A percentile compares a stretch with the other conserved stretches of the same genome.
Conservation (phyloP, 176 grass and related monocot species). For the Carex myosuroides region DNA sequence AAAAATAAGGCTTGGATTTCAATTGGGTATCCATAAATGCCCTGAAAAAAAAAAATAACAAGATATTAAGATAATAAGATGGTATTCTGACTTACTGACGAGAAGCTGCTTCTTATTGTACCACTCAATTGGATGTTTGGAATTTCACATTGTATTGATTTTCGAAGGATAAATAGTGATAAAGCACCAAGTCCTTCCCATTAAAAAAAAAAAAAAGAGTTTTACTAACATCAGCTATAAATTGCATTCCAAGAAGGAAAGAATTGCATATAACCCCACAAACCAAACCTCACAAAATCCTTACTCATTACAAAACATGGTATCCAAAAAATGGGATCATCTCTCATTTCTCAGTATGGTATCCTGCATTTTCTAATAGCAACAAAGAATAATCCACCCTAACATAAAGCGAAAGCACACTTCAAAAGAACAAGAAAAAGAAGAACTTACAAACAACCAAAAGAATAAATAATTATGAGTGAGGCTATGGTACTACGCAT, state of each 20-base stretch:
- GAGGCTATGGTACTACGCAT: too few species aligned
- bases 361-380: background rate
- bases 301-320: background rate
- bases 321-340: background rate
- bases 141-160: background rate
- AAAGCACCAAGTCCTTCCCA: background rate
- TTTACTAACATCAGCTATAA: background rate
- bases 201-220: background rate
- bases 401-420: background rate
- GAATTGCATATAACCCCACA: background rate
- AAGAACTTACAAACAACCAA: background rate
- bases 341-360: background rate
- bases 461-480: background rate
- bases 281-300: background rate
- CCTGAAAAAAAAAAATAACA: conserved; percentile 19
- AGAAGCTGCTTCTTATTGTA: background rate
- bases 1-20: conserved; percentile 53
- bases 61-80: background rate
- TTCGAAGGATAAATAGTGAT: background rate
- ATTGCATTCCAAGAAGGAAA: background rate
- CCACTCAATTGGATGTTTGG: background rate
- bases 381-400: background rate
- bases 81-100: background rate
- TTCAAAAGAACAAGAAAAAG: background rate
- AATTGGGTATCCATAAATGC: conserved; percentile 43